Evolutionary conservation across 2,329 filamentous ascomycete genomes (phyloP).

Genomic region (Paracoccidioides lutzii): DNA sequence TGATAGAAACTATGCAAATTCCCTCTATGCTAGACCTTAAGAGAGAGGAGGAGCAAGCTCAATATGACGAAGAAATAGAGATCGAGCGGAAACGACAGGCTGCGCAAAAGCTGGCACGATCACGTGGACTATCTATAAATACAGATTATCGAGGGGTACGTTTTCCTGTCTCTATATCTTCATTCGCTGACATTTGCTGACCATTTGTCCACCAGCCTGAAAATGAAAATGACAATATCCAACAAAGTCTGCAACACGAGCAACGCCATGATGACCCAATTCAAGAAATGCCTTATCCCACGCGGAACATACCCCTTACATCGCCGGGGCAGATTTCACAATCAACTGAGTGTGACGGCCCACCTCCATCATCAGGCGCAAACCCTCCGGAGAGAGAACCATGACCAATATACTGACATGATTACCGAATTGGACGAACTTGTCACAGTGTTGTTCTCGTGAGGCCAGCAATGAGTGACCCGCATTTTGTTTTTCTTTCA

Average conservation of each 20-base stretch:
- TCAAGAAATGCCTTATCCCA: neutral
- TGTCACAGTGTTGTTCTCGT: neutral
- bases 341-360: neutral
- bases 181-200: neutral
- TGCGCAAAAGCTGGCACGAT: slow-evolving; percentile 42
- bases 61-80: slow-evolving; percentile 43
- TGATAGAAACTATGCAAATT: slow-evolving; percentile 22
- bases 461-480: neutral
- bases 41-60: slow-evolving; percentile 43
- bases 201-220: neutral
- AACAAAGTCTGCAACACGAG: neutral
- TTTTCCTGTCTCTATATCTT: neutral
- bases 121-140: slow-evolving; percentile 36
- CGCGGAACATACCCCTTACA: neutral
- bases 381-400: neutral
- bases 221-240: neutral
- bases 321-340: neutral
- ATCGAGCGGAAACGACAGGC: slow-evolving; percentile 42
- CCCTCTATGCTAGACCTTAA: slow-evolving; percentile 43
- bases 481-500: neutral
- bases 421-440: neutral
- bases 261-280: neutral
- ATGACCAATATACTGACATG: neutral
- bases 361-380: neutral
- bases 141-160: slow-evolving; percentile 20